These are phyloP conservation scores for Papiliotrema flavescens DNA, from an alignment of 1,284 basidiomycete genomes.

Conservation along the genomic window DNA sequence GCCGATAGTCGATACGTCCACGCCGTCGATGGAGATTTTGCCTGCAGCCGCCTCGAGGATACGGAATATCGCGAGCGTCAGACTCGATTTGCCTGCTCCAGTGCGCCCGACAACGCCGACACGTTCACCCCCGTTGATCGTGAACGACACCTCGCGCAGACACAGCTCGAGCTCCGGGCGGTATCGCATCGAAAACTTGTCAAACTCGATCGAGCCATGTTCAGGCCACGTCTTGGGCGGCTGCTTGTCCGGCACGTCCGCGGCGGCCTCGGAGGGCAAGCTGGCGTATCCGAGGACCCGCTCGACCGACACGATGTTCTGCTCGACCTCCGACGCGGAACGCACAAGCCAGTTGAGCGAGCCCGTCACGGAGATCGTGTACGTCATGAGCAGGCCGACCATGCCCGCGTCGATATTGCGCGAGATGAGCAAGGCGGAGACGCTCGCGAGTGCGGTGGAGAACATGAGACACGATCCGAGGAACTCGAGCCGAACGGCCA, in stretches of 20 bases:
- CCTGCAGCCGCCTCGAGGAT: conserved; percentile 80
- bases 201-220: conserved; percentile 71
- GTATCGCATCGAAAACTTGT: conserved; percentile 75
- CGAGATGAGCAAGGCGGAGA: conserved; percentile 67
- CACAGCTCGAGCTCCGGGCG: conserved; percentile 74
- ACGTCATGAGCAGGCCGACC: conserved; percentile 85
- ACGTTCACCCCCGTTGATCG: conserved; percentile 65
- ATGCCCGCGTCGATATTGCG: conserved; percentile 77
- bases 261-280: conserved; percentile 72
- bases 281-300: conserved; percentile 61
- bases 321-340: conserved; percentile 85
- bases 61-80: conserved; percentile 55
- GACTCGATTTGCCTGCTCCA: conserved; percentile 86
- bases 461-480: conserved; percentile 79
- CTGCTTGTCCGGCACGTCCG: conserved; percentile 63
- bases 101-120: conserved; percentile 84
- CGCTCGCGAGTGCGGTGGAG: conserved; percentile 65
- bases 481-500: conserved; percentile 60
- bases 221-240: conserved; percentile 69
- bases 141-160: conserved; percentile 68
- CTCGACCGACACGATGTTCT: conserved; percentile 87
- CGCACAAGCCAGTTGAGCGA: conserved; percentile 80
- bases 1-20: conserved; percentile 79
- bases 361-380: conserved; percentile 75
- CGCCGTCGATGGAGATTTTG: conserved; percentile 73